phyloP scores from a whole-genome alignment of 495 filamentous ascomycete genomes.

The Mycothermus thermophilus region DNA sequence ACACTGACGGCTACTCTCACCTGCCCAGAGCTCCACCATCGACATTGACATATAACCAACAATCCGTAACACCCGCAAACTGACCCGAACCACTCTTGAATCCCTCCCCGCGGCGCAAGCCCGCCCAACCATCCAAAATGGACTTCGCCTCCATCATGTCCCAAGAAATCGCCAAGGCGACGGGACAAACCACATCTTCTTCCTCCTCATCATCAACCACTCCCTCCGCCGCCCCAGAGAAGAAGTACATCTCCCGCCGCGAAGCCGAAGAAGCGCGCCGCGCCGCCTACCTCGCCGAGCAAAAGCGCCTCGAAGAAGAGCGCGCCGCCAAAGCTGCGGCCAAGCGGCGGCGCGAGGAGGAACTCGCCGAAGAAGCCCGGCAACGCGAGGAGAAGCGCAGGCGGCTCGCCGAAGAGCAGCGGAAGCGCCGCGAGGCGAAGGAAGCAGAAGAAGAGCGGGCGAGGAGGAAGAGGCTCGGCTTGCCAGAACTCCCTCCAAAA shows the following conservation, averaged over 20 bases:
- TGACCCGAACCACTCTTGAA: too few relatives aligned
- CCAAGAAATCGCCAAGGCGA: conserved; percentile 71
- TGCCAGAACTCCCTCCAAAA: conserved; percentile 52
- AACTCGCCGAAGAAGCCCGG: conserved; percentile 52
- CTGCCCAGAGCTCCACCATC: too few relatives aligned
- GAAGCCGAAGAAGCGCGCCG: conserved; percentile 75
- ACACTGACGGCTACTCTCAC: too few relatives aligned
- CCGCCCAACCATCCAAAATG: too few relatives aligned
- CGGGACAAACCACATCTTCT: conserved; percentile 21
- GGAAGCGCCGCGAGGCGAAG: conserved; percentile 52
- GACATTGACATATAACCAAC: too few relatives aligned
- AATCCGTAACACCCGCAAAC: too few relatives aligned
- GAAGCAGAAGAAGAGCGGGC: conserved; percentile 42
- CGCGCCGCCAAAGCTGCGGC: conserved; percentile 50
- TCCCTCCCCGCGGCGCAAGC: too few relatives aligned
- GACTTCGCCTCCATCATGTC: conserved; percentile 90
- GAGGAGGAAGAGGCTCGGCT: conserved; percentile 40
- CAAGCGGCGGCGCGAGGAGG: conserved; percentile 87
- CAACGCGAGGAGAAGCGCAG: conserved; percentile 67
- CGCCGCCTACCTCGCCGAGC: conserved; percentile 67
- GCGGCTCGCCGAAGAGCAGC: conserved; percentile 67
- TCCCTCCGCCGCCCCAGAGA: conserved; percentile 26
- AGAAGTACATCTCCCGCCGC: conserved; percentile 80
- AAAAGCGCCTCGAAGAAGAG: conserved; percentile 51
- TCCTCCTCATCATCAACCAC: conserved; percentile 12